phyloP scores from a whole-genome alignment of 2,329 filamentous ascomycete genomes.

The Beauveria caledonica region DNA sequence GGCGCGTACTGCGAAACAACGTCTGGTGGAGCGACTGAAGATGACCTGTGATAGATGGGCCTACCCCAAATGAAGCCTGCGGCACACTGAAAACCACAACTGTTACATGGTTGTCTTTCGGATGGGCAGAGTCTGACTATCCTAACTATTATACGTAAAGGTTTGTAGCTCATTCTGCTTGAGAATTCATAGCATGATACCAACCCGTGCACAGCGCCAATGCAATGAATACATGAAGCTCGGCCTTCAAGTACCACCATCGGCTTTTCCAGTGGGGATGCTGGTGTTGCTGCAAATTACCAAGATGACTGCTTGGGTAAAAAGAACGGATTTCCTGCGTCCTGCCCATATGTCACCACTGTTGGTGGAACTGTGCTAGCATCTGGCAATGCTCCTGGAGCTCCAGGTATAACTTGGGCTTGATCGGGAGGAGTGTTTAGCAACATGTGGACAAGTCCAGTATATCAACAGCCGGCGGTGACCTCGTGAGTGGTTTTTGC shows the following conservation, averaged over 20 bases:
- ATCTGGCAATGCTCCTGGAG: slow-evolving; percentile 16
- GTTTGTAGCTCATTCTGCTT: not conserved
- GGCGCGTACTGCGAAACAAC: not conserved
- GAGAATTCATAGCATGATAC: not conserved
- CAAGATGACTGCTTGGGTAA: slow-evolving; percentile 11
- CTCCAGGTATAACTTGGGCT: slow-evolving; percentile 15
- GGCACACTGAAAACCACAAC: not conserved
- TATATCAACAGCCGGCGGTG: slow-evolving; percentile 36
- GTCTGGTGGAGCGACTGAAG: not conserved
- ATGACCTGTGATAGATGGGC: not conserved
- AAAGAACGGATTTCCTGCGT: slow-evolving; percentile 24
- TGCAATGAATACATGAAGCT: slow-evolving; percentile 39
- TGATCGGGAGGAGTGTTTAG: slow-evolving; percentile 23
- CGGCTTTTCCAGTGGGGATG: slow-evolving; percentile 32
- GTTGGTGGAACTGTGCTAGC: slow-evolving; percentile 42
- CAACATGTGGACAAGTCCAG: slow-evolving; percentile 37
- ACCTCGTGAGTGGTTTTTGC: not conserved
- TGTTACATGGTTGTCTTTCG: not conserved
- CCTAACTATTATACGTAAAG: not conserved
- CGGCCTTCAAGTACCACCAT: slow-evolving; percentile 33
- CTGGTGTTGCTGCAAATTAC: slow-evolving; percentile 24
- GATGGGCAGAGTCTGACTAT: slow-evolving; percentile 30
- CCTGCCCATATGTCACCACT: slow-evolving; percentile 38
- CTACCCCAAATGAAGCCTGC: not conserved
- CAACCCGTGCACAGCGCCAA: slow-evolving; percentile 20